Conservation (phyloP, 768 basidiomycete genomes). For the Lentinula sp. region DNA sequence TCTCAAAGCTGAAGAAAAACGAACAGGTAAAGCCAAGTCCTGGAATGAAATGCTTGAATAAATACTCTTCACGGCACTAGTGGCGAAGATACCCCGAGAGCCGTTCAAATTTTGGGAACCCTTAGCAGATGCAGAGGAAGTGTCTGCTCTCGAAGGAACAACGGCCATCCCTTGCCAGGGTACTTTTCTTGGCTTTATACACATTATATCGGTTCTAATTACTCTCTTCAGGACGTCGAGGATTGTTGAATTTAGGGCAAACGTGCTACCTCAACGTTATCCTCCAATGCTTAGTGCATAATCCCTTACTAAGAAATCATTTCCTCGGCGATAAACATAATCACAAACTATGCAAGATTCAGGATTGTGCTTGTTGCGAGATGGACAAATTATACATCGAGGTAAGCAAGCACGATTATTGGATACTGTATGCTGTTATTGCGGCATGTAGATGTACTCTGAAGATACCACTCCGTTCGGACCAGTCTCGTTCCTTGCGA, state of each 20-base stretch:
- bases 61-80: conserved; percentile 14
- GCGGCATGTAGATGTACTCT: conserved; percentile 41
- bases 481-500: conserved; percentile 75
- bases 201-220: background rate
- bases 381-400: conserved; percentile 85
- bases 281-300: conserved; percentile 84
- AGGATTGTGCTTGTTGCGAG: conserved; percentile 85
- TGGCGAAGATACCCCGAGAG: conserved; percentile 35
- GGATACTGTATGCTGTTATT: conserved; percentile 1
- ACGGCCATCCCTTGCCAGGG: conserved; percentile 69
- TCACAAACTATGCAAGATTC: conserved; percentile 55
- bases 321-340: conserved; percentile 92
- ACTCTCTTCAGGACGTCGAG: conserved; percentile 58
- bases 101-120: conserved; percentile 47
- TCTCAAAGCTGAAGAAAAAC: conserved; percentile 53
- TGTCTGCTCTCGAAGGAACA: conserved; percentile 40
- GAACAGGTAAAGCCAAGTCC: conserved; percentile 56
- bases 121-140: conserved; percentile 29
- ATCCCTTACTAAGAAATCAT: conserved; percentile 83
- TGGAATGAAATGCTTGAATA: background rate
- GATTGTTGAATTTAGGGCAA: conserved; percentile 82
- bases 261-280: conserved; percentile 94
- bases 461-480: conserved; percentile 61
- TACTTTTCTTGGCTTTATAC: conserved; percentile 17
- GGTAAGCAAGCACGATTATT: conserved; percentile 21